A percentile compares a stretch with the other conserved stretches of the same genome.
Conservation (phyloP, 2,329 filamentous ascomycete species). For the Neocatenulostroma microsporum region DNA sequence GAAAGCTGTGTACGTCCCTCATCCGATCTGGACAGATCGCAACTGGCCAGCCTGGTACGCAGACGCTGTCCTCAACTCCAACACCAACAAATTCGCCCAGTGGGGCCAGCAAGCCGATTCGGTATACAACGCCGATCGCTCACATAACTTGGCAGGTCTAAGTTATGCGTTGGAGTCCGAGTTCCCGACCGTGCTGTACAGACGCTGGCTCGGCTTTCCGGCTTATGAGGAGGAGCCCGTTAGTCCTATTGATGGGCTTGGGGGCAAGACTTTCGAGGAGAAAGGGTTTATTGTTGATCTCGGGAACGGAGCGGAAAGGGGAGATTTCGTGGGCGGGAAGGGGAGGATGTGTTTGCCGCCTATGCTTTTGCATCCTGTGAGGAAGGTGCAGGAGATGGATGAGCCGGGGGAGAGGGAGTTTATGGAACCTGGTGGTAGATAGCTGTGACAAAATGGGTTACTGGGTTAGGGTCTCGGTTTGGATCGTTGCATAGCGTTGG, state of each 20-base stretch:
- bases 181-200: conserved; percentile 74
- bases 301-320: conserved; percentile 27
- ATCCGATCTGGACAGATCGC: conserved; percentile 80
- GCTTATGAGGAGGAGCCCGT: neutral
- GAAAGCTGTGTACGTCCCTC: conserved; percentile 86
- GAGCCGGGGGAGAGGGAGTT: conserved; percentile 3
- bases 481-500: too few relatives aligned
- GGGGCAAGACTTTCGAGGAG: conserved; percentile 36
- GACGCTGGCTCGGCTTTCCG: conserved; percentile 68
- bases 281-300: too few relatives aligned
- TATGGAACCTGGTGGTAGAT: conserved; percentile 2
- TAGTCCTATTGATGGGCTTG: conserved; percentile 45
- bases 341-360: conserved; percentile 42
- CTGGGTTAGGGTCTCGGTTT: too few relatives aligned
- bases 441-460: too few relatives aligned
- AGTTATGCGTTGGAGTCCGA: conserved; percentile 89
- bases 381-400: conserved; percentile 23
- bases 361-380: conserved; percentile 41
- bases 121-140: conserved; percentile 54
- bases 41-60: conserved; percentile 76
- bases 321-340: conserved; percentile 30
- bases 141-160: conserved; percentile 80
- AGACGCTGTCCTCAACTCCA: conserved; percentile 67
- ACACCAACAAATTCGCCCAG: conserved; percentile 48
- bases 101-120: conserved; percentile 38